phyloP scores from a whole-genome alignment of 106 monocot genomes.

The Allium cepa region DNA sequence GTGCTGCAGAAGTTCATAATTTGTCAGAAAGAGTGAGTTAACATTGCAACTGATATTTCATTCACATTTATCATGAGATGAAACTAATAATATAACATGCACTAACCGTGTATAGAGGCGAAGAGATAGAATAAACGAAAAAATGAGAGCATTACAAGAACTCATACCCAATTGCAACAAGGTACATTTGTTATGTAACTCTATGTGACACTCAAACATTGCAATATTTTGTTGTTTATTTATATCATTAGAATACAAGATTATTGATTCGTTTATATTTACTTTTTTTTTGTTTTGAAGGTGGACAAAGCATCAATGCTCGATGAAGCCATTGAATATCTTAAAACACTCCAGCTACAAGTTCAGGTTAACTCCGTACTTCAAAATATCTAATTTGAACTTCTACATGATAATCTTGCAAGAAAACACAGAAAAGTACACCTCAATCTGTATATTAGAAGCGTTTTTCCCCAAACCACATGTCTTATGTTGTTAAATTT shows the following conservation, averaged over 20 bases:
- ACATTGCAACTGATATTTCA: not conserved
- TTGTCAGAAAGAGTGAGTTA: conserved; percentile 87
- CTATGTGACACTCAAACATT: no score
- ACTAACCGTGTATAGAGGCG: conserved; percentile 40
- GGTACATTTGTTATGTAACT: conserved; percentile 11
- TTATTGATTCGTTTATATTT: not conserved
- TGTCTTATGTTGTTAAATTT: no score
- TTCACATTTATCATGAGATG: not conserved
- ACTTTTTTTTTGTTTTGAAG: conserved; percentile 27
- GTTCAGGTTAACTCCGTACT: conserved; percentile 47
- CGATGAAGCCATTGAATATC: conserved; percentile 94
- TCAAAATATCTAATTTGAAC: no score
- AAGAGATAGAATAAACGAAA: conserved; percentile 95
- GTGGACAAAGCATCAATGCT: conserved; percentile 99
- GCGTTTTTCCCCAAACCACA: no score
- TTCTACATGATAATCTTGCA: no score
- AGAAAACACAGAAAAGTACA: no score
- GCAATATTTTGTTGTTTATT: no score
- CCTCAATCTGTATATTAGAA: no score
- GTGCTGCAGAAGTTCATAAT: conserved; percentile 95
- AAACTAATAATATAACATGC: not conserved
- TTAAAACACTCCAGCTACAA: conserved; percentile 91
- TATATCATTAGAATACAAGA: no score
- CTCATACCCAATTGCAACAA: conserved; percentile 96
- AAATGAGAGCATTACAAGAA: conserved; percentile 87